A percentile compares a stretch with the other conserved stretches of the same genome.
These are phyloP conservation scores for Microdochium trichocladiopsis DNA, from an alignment of 2,329 filamentous ascomycete genomes.

Conservation along the genomic window DNA sequence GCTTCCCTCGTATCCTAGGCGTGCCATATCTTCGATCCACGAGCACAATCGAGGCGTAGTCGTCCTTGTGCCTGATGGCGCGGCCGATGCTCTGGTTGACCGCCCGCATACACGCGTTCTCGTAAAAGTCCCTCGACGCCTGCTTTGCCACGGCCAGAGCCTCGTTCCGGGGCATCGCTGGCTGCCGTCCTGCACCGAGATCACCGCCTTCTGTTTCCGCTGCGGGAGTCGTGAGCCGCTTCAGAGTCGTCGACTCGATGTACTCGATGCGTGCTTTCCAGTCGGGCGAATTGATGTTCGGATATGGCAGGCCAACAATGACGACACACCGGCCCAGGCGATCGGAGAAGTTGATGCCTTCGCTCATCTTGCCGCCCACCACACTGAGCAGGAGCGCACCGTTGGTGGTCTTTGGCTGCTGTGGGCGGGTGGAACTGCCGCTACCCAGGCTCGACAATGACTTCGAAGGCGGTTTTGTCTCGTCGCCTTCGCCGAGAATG, in stretches of 20 bases:
- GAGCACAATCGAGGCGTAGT: constrained; percentile 87
- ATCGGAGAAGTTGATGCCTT: constrained; percentile 98
- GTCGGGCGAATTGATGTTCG: constrained; percentile 80
- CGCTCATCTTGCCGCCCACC: constrained; percentile 88
- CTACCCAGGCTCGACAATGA: not conserved
- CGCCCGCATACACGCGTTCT: constrained; percentile 92
- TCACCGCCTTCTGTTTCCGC: constrained; percentile 2
- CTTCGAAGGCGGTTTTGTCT: not conserved
- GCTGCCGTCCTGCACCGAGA: not conserved
- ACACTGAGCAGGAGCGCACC: constrained; percentile 85
- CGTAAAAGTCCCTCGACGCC: constrained; percentile 73
- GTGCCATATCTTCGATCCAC: constrained; percentile 75
- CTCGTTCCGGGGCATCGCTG: constrained; percentile 12
- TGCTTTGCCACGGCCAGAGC: constrained; percentile 37
- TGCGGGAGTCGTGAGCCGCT: constrained; percentile 20
- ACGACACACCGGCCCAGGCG: constrained; percentile 80
- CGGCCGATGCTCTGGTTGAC: constrained; percentile 96
- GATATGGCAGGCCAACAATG: constrained; percentile 88
- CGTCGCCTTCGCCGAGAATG: constrained; percentile 40
- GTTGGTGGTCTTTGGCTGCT: not conserved
- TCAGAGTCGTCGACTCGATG: constrained; percentile 56
- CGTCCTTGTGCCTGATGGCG: constrained; percentile 78
- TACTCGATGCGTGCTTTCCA: constrained; percentile 92
- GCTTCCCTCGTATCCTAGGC: constrained; percentile 65
- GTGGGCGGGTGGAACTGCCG: not conserved